Base-by-base conservation (phyloP, 2,329 filamentous ascomycete genomes). In the Cladosporium sphaerospermum region DNA sequence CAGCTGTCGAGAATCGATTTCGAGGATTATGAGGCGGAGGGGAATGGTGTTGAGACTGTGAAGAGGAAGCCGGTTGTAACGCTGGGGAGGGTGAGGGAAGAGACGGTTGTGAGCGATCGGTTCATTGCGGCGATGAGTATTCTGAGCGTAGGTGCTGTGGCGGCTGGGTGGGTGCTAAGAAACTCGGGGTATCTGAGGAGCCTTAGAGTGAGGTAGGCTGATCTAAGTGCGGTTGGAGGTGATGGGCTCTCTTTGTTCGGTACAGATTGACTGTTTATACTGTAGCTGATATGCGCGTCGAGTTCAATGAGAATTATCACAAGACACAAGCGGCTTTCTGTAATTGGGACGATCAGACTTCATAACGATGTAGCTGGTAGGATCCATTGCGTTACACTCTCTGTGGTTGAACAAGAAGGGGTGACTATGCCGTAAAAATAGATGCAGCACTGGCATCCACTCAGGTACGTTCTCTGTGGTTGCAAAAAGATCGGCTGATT, bases 61-160 rank as follows among this genome's bases (percentile, higher is more conserved):
- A 47, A 58, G 46, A 63, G 65, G n/a, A 69, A 65, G 62, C 62
- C 63, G 53, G 61, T 62, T 52, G 64, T 66, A 2, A 64, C 62
- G 55, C 62, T 77, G 28, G 74, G 73, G 1, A 61, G 73, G 32
- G 74, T 75, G 45, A 62, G 56, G n/a, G 74, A 77, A 61, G 74
- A 76, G 65, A 71, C 69, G n/a, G 13, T 45, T 19, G 62, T 75
- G 3, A 71, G 72, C 56, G 69, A 73, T 59, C 59, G 58, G 9
- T 62, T 64, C 14, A 56, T 74, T 53, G 56, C 72, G 46, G 57
- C 64, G 32, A 28, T 75, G 53, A 69, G 71, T 0, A 62, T 62
- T 9, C 16, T 71, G 51, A 67, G 71, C 48, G 64, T 69, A 23
- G 65, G 63, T 36, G 69, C 66, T 9, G 57, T 70, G 23, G 70